Evolutionary conservation across 192 early-diverging fungal genomes (phyloP).

Genomic region (Gigaspora rosea): DNA sequence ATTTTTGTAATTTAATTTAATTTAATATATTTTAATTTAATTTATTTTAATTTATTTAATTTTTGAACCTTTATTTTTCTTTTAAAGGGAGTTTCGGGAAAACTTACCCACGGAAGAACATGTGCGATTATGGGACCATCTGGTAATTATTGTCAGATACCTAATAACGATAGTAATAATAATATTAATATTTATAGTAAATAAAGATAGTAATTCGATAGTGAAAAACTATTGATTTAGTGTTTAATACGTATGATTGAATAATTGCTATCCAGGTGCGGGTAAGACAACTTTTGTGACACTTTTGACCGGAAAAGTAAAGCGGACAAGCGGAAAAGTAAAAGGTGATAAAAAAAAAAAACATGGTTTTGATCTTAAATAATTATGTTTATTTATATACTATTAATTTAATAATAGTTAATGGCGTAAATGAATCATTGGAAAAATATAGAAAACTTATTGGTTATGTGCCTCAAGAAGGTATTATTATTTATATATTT

Average conservation of each 20-base stretch:
- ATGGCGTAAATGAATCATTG: conserved; percentile 60
- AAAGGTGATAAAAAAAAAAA: conserved; percentile 6
- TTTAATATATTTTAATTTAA: too few species aligned
- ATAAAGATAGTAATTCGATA: too few species aligned
- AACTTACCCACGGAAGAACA: conserved; percentile 50
- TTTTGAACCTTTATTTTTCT: background rate
- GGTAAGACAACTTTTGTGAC: conserved; percentile 66
- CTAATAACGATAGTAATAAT: too few species aligned
- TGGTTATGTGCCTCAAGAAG: conserved; percentile 74
- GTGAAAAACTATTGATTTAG: too few species aligned
- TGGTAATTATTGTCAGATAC: background rate
- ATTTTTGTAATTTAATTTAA: background rate
- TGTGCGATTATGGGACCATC: conserved; percentile 66
- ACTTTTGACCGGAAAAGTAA: conserved; percentile 64
- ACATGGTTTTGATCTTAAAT: background rate
- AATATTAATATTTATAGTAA: too few species aligned
- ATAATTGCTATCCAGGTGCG: conserved; percentile 34
- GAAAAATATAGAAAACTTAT: conserved; percentile 65
- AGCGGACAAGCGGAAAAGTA: conserved; percentile 53
- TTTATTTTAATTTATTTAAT: background rate
- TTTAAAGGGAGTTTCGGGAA: conserved; percentile 55
- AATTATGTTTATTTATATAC: background rate
- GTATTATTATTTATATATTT: background rate
- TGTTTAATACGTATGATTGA: background rate
- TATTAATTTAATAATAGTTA: conserved; percentile 36